phyloP scores from a whole-genome alignment of 148 eudicot genomes.

The Chenopodium quinoa region DNA sequence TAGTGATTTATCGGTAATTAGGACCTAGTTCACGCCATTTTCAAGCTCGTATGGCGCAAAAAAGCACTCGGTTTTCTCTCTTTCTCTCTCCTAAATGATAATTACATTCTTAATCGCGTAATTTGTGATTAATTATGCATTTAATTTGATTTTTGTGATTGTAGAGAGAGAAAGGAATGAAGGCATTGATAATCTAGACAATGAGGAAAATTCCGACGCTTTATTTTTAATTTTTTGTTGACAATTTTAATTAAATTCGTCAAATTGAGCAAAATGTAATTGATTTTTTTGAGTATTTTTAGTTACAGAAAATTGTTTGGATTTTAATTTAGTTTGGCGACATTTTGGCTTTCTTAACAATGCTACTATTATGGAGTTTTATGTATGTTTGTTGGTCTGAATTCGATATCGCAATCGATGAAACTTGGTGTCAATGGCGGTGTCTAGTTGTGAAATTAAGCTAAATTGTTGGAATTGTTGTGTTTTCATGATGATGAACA shows the following conservation, averaged over 20 bases:
- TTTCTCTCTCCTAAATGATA: not conserved
- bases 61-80: slow-evolving; percentile 51
- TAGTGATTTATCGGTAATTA: slow-evolving; percentile 21
- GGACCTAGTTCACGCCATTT: slow-evolving; percentile 80
- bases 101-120: not conserved
- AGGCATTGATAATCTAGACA: slow-evolving; percentile 38
- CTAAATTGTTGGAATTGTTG: too few species aligned
- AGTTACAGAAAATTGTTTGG: not conserved
- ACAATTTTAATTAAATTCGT: not conserved
- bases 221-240: not conserved
- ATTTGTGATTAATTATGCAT: not conserved
- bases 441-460: too few species aligned
- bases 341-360: not conserved
- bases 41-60: slow-evolving; percentile 71
- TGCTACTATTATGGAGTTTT: not conserved
- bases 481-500: not conserved
- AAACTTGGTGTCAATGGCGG: not conserved
- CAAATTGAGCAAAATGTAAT: not conserved
- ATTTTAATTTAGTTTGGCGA: not conserved
- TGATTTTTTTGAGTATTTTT: not conserved
- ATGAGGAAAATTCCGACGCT: slow-evolving; percentile 35
- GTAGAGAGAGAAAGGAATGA: slow-evolving; percentile 68
- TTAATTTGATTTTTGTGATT: not conserved
- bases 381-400: not conserved
- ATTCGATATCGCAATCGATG: not conserved